Conservation (phyloP, 176 grass and related monocot genomes). For the Stipa capillata region DNA sequence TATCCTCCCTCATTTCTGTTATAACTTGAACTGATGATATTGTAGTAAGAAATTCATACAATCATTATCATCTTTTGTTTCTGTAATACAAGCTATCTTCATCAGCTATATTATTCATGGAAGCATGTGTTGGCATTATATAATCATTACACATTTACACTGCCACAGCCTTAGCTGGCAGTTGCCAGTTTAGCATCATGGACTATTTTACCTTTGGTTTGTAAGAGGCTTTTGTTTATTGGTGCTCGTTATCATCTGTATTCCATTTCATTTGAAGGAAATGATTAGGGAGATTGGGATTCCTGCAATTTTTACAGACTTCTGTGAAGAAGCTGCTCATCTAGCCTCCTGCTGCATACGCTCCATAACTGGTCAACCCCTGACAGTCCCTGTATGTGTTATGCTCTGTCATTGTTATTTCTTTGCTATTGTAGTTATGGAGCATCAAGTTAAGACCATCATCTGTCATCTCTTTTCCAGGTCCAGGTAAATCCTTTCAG, state of each 20-base stretch:
- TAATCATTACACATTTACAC: not conserved
- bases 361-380: slow-evolving; percentile 41
- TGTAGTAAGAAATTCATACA: not conserved
- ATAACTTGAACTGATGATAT: not conserved
- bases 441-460: not conserved
- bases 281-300: slow-evolving; percentile 49
- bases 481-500: slow-evolving; percentile 96
- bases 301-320: slow-evolving; percentile 84
- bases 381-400: slow-evolving; percentile 58
- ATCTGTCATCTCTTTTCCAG: slow-evolving; percentile 28
- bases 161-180: not conserved
- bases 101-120: not conserved
- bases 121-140: slow-evolving; percentile 10
- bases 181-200: not conserved
- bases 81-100: not conserved
- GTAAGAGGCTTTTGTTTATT: not conserved
- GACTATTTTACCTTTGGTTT: too few relatives aligned
- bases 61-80: not conserved
- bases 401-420: not conserved
- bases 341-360: slow-evolving; percentile 72
- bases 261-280: slow-evolving; percentile 49
- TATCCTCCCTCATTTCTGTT: not conserved
- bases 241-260: not conserved
- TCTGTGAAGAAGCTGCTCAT: slow-evolving; percentile 97
- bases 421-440: not conserved